Evolutionary conservation across 257 asterid genomes (phyloP).

Genomic region (Agastache rugosa): DNA sequence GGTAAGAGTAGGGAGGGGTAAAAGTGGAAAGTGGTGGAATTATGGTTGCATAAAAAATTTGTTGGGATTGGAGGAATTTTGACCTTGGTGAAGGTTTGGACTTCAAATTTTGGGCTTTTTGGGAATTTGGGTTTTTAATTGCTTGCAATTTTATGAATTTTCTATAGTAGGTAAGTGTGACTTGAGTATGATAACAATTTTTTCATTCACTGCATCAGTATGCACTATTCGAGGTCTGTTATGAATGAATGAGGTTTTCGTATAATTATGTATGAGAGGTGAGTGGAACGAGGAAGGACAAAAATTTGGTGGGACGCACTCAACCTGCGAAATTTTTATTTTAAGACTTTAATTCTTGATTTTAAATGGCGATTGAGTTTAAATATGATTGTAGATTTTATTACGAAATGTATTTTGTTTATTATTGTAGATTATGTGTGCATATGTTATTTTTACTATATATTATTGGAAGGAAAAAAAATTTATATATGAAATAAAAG

Average conservation of each 20-base stretch:
- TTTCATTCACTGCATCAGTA: too few species aligned
- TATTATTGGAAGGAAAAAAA: not conserved
- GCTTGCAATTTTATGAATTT: not conserved
- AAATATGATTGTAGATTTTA: not conserved
- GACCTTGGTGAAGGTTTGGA: slow-evolving; percentile 36
- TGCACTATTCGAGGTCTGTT: too few species aligned
- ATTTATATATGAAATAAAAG: not conserved
- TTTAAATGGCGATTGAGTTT: not conserved
- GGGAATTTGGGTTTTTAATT: not conserved
- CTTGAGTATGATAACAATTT: not conserved
- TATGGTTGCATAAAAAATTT: not conserved
- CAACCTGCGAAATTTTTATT: too few species aligned
- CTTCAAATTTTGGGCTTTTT: slow-evolving; percentile 8
- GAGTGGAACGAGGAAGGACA: too few species aligned
- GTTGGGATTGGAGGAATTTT: slow-evolving; percentile 67
- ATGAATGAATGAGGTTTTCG: too few species aligned
- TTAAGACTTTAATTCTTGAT: not conserved
- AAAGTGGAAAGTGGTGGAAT: not conserved
- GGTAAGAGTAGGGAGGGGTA: slow-evolving; percentile 33
- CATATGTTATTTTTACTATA: too few species aligned
- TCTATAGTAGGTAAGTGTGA: not conserved
- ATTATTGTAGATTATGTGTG: not conserved
- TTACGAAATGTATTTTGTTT: not conserved
- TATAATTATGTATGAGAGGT: too few species aligned
- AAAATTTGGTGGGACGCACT: too few species aligned